Percentiles rank a stretch among this genome's conserved stretches.
phyloP scores from a whole-genome alignment of 164 flowering plant genomes.

The Macadamia tetraphylla region DNA sequence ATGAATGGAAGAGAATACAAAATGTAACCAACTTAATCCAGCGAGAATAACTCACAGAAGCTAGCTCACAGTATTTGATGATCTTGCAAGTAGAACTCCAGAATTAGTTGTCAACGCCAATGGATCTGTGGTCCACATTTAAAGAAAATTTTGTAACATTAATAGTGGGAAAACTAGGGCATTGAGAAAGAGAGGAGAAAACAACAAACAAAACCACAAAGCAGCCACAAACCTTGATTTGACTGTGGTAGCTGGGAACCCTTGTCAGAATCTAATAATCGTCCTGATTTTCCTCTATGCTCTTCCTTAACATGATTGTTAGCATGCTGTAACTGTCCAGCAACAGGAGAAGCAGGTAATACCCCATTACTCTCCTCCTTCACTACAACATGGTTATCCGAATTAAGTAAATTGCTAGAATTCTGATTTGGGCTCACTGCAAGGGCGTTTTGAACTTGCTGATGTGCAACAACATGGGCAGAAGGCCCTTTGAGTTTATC shows the following conservation, averaged over 20 bases:
- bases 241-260: constrained; percentile 5
- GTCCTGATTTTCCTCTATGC: constrained; percentile 4
- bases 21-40: constrained; percentile 7
- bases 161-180: too few relatives aligned
- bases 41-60: constrained; percentile 9
- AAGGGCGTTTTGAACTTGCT: constrained; percentile 6
- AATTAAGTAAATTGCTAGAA: background rate
- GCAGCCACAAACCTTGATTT: constrained; percentile 12
- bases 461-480: constrained; percentile 2
- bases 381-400: background rate
- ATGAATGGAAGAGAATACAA: background rate
- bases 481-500: constrained; percentile 9
- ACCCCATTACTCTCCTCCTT: constrained; percentile 14
- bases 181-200: background rate
- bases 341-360: constrained; percentile 5
- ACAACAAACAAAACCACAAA: background rate
- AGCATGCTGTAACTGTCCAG: constrained; percentile 6
- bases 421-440: constrained; percentile 3
- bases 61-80: constrained; percentile 14
- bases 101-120: constrained; percentile 11
- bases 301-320: constrained; percentile 4
- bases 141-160: background rate
- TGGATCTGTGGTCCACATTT: constrained; percentile 10
- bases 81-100: constrained; percentile 10
- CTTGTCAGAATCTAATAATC: background rate